A percentile compares a stretch with the other conserved stretches of the same genome.
These are phyloP conservation scores for Strobilomyces dryophilus DNA, from an alignment of 768 basidiomycete genomes.

Conservation along the genomic window DNA sequence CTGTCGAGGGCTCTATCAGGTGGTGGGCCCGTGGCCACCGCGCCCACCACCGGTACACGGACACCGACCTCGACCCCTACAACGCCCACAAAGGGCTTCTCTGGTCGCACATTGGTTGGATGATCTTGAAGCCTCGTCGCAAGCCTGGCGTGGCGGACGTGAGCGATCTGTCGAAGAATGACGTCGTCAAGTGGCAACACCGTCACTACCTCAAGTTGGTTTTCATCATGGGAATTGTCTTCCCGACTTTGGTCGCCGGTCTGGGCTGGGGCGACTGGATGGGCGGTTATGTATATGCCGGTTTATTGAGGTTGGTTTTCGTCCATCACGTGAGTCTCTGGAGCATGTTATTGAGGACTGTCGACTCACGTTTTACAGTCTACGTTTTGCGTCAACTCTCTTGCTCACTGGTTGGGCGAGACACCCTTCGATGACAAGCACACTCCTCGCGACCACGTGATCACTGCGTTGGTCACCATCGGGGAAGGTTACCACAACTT, in stretches of 20 bases:
- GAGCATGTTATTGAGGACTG: not conserved
- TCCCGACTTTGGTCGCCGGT: constrained; percentile 78
- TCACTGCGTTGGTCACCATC: constrained; percentile 87
- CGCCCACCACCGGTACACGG: constrained; percentile 95
- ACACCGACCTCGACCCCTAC: constrained; percentile 96
- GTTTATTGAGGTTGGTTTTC: constrained; percentile 70
- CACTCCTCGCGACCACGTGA: constrained; percentile 82
- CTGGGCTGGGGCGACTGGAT: constrained; percentile 79
- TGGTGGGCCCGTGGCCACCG: constrained; percentile 99
- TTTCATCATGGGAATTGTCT: constrained; percentile 60
- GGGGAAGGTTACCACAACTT: constrained; percentile 99
- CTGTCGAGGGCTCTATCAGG: constrained; percentile 94
- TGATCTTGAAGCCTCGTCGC: constrained; percentile 86
- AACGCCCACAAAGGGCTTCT: constrained; percentile 86
- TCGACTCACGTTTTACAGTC: constrained; percentile 45
- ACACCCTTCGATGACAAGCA: constrained; percentile 94
- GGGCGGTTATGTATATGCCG: constrained; percentile 87
- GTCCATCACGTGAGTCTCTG: constrained; percentile 74
- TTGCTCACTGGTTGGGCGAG: constrained; percentile 95
- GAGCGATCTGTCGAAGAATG: constrained; percentile 77
- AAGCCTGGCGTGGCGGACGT: constrained; percentile 90
- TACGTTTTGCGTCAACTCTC: constrained; percentile 95
- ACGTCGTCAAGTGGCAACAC: constrained; percentile 85
- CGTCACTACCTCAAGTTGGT: constrained; percentile 70
- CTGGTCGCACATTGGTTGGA: constrained; percentile 90